These are phyloP conservation scores for Penicillium malachiteum DNA, from an alignment of 495 filamentous ascomycete genomes.

Conservation along the genomic window DNA sequence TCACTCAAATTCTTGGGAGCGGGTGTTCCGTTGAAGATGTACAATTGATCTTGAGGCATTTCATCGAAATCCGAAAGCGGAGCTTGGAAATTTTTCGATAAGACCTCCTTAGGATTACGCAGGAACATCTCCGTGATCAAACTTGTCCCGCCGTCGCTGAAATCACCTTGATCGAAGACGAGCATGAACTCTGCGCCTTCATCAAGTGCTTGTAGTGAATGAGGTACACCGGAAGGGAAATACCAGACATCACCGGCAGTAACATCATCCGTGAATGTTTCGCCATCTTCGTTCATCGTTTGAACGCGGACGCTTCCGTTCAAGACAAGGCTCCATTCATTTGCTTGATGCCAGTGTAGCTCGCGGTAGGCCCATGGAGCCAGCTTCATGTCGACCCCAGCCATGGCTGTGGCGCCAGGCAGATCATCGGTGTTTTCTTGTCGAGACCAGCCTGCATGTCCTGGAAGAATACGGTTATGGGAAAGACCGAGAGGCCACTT, in stretches of 20 bases:
- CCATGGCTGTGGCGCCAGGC: slow-evolving; percentile 2
- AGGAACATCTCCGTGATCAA: slow-evolving; percentile 9
- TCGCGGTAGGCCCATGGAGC: slow-evolving; percentile 8
- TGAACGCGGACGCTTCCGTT: slow-evolving; percentile 9
- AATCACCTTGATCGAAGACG: slow-evolving; percentile 7
- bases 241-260: slow-evolving; percentile 8
- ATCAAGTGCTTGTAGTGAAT: slow-evolving; percentile 6
- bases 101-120: slow-evolving; percentile 7
- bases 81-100: slow-evolving; percentile 6
- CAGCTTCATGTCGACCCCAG: slow-evolving; percentile 9
- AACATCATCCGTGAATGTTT: slow-evolving; percentile 7
- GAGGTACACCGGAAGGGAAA: slow-evolving; percentile 5
- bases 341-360: slow-evolving; percentile 7
- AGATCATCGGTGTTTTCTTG: slow-evolving; percentile 6
- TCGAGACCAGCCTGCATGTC: slow-evolving; percentile 6
- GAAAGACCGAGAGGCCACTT: slow-evolving; percentile 11
- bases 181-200: slow-evolving; percentile 7
- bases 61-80: slow-evolving; percentile 7
- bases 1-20: slow-evolving; percentile 4
- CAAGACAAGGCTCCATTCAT: slow-evolving; percentile 6
- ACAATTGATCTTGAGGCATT: slow-evolving; percentile 4
- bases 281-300: slow-evolving; percentile 6
- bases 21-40: slow-evolving; percentile 8
- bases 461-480: slow-evolving; percentile 8
- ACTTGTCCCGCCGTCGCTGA: slow-evolving; percentile 2